Base-by-base conservation (phyloP, 2,329 filamentous ascomycete genomes). In the Apiospora koreana region DNA sequence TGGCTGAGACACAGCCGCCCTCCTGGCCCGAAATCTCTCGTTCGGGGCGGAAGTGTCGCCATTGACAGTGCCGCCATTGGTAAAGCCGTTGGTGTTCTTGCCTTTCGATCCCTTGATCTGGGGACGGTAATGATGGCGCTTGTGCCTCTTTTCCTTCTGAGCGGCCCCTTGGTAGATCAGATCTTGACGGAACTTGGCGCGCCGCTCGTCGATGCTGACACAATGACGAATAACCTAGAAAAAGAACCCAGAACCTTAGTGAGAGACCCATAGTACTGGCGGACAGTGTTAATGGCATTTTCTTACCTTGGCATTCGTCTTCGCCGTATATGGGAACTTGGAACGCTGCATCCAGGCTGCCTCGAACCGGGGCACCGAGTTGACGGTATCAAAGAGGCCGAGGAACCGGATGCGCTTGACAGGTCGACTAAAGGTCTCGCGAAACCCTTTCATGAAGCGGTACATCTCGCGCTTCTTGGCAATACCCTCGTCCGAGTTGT, bases 331-430 rank as follows among this genome's bases (percentile, higher is more conserved):
- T 0, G 92, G 92, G 54, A 94, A 94, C 77, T 92, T 94, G 76
- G 87, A 93, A 46, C 93, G 88, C 76, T 93, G 88, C 91, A 95
- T 95, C 88, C 91, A 93, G 0, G 87, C 86, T 2, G 86, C 88
- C 79, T 96, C 93, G 71, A 96, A 96, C 3, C 88, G 86, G 1
- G 93, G 92, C 0, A 95, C 92, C 18, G 91, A 93, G 76, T 95
- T 95, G 72, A 95, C 93, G 0, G 92, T 94, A 75, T 95, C 93
- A 73, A 95, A 96, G 0, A 96, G 85, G 0, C 93, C 93, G 1
- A 96, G 83, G 74, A 95, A 95, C 1, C 87, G 86, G 72, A 95
- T 94, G 0, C 92, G 86, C 14, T 90, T 87, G 1, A 94, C 91
- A 0, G 93, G 93, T 0, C 93, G 85, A 54, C 91, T 92, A 77